A percentile compares a stretch with the other conserved stretches of the same genome.
Conservation (phyloP, 352 stramenopile species). For the Phytophthora capsici region DNA sequence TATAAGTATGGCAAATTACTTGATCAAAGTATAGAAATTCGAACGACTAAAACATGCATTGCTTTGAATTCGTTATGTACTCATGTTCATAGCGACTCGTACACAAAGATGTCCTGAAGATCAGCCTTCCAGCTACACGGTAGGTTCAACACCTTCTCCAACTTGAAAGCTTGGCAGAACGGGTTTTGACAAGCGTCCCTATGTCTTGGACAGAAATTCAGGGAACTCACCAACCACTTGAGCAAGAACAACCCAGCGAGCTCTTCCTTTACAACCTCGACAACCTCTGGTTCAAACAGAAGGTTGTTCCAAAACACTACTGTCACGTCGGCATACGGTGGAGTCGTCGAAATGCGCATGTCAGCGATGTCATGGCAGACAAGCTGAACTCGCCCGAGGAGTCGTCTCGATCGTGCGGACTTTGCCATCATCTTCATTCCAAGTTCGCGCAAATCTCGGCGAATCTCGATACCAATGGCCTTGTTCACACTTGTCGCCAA, state of each 20-base stretch:
- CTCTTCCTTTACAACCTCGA: background rate
- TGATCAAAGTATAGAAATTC: background rate
- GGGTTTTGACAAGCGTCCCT: background rate
- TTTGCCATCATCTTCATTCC: too few species aligned
- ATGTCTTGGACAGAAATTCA: background rate
- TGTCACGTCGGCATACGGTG: background rate
- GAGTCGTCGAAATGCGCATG: background rate
- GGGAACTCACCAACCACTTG: background rate
- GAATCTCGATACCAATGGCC: background rate
- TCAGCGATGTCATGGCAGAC: background rate
- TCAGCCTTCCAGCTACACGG: background rate
- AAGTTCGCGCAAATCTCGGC: background rate
- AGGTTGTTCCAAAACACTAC: background rate
- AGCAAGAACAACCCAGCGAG: background rate
- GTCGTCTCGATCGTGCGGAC: too few species aligned
- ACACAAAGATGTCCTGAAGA: background rate
- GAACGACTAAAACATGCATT: too few species aligned
- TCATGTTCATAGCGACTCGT: background rate
- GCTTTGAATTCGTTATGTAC: background rate
- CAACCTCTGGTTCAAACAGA: background rate
- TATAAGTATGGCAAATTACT: background rate
- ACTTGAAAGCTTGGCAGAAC: background rate
- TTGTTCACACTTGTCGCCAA: background rate
- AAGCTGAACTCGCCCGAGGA: background rate
- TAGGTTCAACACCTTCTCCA: background rate